These are phyloP conservation scores for Ustilago hordei DNA, from an alignment of 1,284 basidiomycete genomes.

Conservation along the genomic window DNA sequence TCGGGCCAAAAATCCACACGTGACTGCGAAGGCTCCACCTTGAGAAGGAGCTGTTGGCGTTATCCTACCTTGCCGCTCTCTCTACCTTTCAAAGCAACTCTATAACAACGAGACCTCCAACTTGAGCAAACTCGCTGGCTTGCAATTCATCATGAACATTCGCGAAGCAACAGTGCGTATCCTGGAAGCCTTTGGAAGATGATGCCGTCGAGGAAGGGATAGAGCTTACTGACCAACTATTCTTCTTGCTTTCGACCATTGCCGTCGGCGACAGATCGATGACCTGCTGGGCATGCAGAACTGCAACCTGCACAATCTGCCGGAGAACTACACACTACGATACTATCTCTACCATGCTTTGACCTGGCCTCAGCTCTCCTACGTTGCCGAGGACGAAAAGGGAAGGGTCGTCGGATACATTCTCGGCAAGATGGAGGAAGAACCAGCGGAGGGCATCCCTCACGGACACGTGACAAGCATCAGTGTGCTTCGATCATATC, in stretches of 20 bases:
- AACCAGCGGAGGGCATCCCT: constrained; percentile 67
- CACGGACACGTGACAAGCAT: constrained; percentile 69
- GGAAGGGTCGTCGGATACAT: constrained; percentile 94
- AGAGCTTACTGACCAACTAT: not conserved
- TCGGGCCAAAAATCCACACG: constrained; percentile 1
- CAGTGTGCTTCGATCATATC: constrained; percentile 65
- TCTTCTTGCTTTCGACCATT: not conserved
- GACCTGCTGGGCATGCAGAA: constrained; percentile 68
- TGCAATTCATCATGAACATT: constrained; percentile 25
- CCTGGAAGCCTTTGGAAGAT: not conserved
- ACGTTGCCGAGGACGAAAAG: constrained; percentile 89
- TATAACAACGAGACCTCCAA: not conserved
- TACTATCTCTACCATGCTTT: constrained; percentile 83
- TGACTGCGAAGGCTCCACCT: constrained; percentile 12
- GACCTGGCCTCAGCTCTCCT: constrained; percentile 93
- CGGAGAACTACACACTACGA: constrained; percentile 68
- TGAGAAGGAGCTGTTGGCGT: constrained; percentile 10
- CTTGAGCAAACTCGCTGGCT: not conserved
- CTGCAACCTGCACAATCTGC: constrained; percentile 68
- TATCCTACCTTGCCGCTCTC: not conserved
- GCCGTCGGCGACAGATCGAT: constrained; percentile 46
- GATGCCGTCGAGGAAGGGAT: not conserved
- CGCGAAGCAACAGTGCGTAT: constrained; percentile 27
- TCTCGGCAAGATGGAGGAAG: constrained; percentile 83
- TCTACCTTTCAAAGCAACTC: not conserved